Base-by-base conservation (phyloP, 164 flowering plant species). In the Taxillus chinensis region DNA sequence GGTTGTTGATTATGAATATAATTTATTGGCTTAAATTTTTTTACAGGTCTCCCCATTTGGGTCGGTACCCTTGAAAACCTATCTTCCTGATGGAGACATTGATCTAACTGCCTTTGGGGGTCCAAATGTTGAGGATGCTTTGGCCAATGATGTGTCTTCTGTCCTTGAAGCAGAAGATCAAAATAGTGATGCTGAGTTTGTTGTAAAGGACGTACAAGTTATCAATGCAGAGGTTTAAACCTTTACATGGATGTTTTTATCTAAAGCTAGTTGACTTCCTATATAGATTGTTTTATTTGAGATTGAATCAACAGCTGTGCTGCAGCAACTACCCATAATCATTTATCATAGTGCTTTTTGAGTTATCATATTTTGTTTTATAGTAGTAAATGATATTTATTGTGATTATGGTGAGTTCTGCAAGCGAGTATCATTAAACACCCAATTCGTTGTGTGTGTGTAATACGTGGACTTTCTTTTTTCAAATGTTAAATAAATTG, bases 81-180 rank as follows among this genome's bases (percentile, higher is more conserved):
- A 93, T 78, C 90, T 93, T 63, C 96, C 97, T 61, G 98, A 93
- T 78, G 98, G 98, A 62, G 98, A 93, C 67, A 93, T 93, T 67
- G 98, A 93, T 73, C 73, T 93, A 70, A 88, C 97, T 46, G 87
- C 85, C 39, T 74, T 87, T 71, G 74, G 82, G 70, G 66, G 72
- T 60, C 63, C 63, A 27, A 76, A 75, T 68, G 59, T 62, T 43
- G 95, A 86, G 67, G 96, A 90, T 53, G 66, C 83, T 52, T 67
- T 87, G 71, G 90, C 86, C 14, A 67, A 59, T 60, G 80, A 79
- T 37, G 82, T 93, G 10, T 68, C 73, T 56, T 49, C 75, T 62
- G 78, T 87, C 48, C 96, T 93, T 50, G 80, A 89, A 74, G 68
- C 67, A 54, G 91, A 86, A 75, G 92, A 79, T 39, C 81, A 65